Evolutionary conservation across 2,329 filamentous ascomycete genomes (phyloP).

Genomic region (Domatiomyces catenatus): DNA sequence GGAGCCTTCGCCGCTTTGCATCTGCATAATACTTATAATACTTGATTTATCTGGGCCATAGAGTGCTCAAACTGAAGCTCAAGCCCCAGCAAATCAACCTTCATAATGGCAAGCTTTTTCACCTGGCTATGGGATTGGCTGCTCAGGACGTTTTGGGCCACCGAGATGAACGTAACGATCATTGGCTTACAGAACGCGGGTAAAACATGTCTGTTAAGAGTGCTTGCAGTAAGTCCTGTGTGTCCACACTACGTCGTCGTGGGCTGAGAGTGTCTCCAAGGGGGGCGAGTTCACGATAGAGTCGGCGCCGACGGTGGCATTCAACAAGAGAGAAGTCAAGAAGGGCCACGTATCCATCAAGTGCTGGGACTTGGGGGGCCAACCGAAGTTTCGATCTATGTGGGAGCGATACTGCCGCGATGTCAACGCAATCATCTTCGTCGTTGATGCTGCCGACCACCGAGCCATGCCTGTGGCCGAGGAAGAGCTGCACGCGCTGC

Average conservation of each 20-base stretch:
- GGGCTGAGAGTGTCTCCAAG: constrained; percentile 35
- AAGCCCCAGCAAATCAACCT: not conserved
- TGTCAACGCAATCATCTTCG: constrained; percentile 96
- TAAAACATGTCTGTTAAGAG: constrained; percentile 86
- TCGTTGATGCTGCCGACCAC: constrained; percentile 86
- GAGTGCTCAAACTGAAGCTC: not conserved
- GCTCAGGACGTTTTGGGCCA: constrained; percentile 94
- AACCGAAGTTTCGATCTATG: constrained; percentile 94
- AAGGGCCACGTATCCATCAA: constrained; percentile 96
- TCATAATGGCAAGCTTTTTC: constrained; percentile 76
- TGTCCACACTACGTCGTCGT: not conserved
- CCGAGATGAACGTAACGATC: constrained; percentile 99
- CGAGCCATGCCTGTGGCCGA: constrained; percentile 67
- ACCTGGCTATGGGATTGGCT: constrained; percentile 96
- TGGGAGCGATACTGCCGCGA: constrained; percentile 98
- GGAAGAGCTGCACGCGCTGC: constrained; percentile 80
- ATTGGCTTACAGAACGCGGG: constrained; percentile 95
- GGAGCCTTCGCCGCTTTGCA: not conserved
- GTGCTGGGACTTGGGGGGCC: constrained; percentile 96
- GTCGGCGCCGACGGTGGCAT: constrained; percentile 96
- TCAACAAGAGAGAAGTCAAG: constrained; percentile 98
- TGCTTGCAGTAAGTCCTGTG: constrained; percentile 68
- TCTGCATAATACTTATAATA: not conserved
- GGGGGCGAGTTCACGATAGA: constrained; percentile 97
- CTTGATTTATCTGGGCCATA: not conserved